phyloP scores from a whole-genome alignment of 345 rosid genomes.

The Euclidium syriacum region DNA sequence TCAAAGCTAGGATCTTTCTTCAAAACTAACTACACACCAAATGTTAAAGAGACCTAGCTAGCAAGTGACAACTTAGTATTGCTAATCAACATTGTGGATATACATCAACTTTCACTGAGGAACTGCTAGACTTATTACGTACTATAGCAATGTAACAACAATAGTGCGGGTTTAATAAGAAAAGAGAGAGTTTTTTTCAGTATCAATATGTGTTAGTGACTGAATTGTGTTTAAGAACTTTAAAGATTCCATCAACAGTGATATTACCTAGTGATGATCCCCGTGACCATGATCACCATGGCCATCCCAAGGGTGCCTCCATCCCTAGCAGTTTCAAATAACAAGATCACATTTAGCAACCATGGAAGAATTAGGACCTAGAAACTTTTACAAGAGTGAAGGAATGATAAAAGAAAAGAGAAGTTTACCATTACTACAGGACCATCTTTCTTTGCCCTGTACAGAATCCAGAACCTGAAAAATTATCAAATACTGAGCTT shows the following conservation, averaged over 20 bases:
- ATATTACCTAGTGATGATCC: slow-evolving; percentile 57
- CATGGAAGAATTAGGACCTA: neutral
- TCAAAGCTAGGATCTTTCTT: neutral
- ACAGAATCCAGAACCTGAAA: slow-evolving; percentile 92
- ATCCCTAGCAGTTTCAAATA: slow-evolving; percentile 49
- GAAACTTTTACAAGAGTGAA: neutral
- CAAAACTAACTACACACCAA: neutral
- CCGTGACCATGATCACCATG: slow-evolving; percentile 83
- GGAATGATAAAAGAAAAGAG: neutral
- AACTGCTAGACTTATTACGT: neutral
- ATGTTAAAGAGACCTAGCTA: neutral
- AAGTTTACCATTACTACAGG: slow-evolving; percentile 83
- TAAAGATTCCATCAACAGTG: neutral
- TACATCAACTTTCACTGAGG: neutral
- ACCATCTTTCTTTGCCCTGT: slow-evolving; percentile 94
- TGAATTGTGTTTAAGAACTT: neutral
- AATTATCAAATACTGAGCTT: neutral
- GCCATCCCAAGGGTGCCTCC: slow-evolving; percentile 99
- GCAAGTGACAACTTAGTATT: neutral
- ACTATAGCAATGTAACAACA: too few relatives aligned
- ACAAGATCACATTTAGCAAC: neutral
- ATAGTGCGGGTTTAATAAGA: neutral
- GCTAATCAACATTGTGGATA: neutral
- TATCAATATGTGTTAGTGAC: neutral
- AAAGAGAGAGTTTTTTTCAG: neutral